Evolutionary conservation across 345 rosid genomes (phyloP).

Genomic region (Populus pruinosa): DNA sequence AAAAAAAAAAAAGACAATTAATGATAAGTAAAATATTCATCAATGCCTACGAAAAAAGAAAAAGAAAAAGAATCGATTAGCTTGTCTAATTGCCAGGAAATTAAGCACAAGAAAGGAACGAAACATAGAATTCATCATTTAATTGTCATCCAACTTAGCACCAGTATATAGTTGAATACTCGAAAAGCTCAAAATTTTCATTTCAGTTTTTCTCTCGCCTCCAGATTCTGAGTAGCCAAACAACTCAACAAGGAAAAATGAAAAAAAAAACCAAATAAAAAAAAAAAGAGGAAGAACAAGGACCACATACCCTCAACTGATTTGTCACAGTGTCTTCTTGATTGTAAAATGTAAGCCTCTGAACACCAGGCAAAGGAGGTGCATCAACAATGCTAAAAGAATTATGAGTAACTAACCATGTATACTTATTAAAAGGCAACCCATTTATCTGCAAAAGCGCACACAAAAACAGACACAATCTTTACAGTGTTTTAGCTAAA

Average conservation of each 20-base stretch:
- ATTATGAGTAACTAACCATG: slow-evolving; percentile 94
- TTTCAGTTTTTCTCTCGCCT: neutral
- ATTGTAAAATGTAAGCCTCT: slow-evolving; percentile 83
- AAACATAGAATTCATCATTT: neutral
- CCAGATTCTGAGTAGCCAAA: slow-evolving; percentile 9
- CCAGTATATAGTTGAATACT: neutral
- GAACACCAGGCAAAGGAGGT: slow-evolving; percentile 72
- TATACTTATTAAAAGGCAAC: slow-evolving; percentile 86
- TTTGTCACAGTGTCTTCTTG: slow-evolving; percentile 91
- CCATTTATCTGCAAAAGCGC: slow-evolving; percentile 52
- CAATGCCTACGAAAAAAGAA: neutral
- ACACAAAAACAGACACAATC: neutral
- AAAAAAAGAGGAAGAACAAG: neutral
- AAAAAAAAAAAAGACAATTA: neutral
- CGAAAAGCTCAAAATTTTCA: neutral
- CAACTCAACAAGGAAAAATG: neutral
- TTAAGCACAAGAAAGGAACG: neutral
- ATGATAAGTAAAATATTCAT: neutral
- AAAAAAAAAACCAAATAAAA: neutral
- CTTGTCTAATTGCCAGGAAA: neutral
- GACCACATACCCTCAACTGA: slow-evolving; percentile 59
- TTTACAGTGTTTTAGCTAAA: slow-evolving; percentile 1
- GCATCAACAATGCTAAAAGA: slow-evolving; percentile 87
- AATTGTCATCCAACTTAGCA: neutral
- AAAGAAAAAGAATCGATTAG: no score